Percentiles rank a stretch among this genome's conserved stretches.
phyloP scores from a whole-genome alignment of 176 grass and related monocot genomes.

The Oryza coarctata region DNA sequence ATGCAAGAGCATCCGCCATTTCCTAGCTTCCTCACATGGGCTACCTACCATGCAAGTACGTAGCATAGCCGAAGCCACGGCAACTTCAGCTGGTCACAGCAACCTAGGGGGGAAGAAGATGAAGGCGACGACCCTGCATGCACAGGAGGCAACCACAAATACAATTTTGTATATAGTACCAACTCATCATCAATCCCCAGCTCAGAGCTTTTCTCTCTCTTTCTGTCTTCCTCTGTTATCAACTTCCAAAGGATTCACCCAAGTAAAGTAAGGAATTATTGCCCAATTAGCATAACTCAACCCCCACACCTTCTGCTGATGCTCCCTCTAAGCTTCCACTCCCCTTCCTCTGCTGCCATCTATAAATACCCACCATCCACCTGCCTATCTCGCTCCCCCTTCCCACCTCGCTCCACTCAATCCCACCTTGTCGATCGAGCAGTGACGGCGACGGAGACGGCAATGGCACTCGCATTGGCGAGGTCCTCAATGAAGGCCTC shows the following conservation, averaged over 20 bases:
- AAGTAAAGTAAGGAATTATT: constrained; percentile 99
- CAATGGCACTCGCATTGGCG: constrained; percentile 32
- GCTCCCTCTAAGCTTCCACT: background rate
- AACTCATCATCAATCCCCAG: background rate
- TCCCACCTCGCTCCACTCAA: constrained; percentile 27
- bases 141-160: too few relatives aligned
- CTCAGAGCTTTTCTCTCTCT: background rate
- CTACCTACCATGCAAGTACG: constrained; percentile 7
- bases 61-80: constrained; percentile 34
- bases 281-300: constrained; percentile 30
- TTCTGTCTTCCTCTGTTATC: background rate
- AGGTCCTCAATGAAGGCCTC: background rate
- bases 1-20: constrained; percentile 22
- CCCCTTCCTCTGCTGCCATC: background rate
- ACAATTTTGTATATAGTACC: background rate
- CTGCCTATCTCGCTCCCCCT: constrained; percentile 36
- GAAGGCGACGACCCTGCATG: background rate
- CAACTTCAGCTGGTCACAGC: constrained; percentile 23
- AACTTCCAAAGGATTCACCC: constrained; percentile 54
- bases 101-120: background rate
- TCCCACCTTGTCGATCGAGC: background rate
- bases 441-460: constrained; percentile 2
- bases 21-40: constrained; percentile 21
- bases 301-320: constrained; percentile 27
- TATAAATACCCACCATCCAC: constrained; percentile 8